Evolutionary conservation across 2,329 filamentous ascomycete species (phyloP), one percentile per base, ranked within the genome.

Genomic region (Talaromyces pinophilus): DNA sequence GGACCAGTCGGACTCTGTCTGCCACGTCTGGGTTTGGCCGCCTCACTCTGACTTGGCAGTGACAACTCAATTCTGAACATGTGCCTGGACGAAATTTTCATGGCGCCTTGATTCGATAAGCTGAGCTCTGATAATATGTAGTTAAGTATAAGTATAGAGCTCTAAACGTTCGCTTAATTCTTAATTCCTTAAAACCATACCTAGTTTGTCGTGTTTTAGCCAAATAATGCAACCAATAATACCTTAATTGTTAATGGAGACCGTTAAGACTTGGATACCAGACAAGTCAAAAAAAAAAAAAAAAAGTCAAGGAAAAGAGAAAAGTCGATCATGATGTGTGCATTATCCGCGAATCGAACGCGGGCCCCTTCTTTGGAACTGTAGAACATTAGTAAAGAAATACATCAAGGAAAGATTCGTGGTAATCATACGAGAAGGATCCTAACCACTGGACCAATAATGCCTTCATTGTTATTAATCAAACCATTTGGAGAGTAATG

Each of bases 11-110:
- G 22, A 52, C 35, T 40, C 19, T 10, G 17, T 8, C 22, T 63
- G 61, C 61, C 61, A 63, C 61, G 61, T 63, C 61, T 44, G 22
- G 38, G 61, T 15, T 50, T 55, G 35, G 61, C 33, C 61, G 61
- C 61, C 61, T 63, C 61, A 63, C 61, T 63, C 11, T 63, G 3
- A 40, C 30, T 15, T 28, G 10, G 38, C 52, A 35, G 8, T 55
- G 52, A 55, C 52, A 57, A 57, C 54, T 40, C 54, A 40, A 25
- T 57, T 38, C 10, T 40, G 33, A 38, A 40, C 33, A 57, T 40
- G 33, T 57, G n/a, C 54, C 30, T 30, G n/a, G 7, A 40, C 40
- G 22, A 57, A 19, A 13, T 35, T 55, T 57, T 13, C 33, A 35
- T 57, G 33, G 1, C 8, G n/a, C 7, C 6, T 11, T 22, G 30